Conservation (phyloP, 805 yeast genomes). For the Suhomyces faveliae region DNA sequence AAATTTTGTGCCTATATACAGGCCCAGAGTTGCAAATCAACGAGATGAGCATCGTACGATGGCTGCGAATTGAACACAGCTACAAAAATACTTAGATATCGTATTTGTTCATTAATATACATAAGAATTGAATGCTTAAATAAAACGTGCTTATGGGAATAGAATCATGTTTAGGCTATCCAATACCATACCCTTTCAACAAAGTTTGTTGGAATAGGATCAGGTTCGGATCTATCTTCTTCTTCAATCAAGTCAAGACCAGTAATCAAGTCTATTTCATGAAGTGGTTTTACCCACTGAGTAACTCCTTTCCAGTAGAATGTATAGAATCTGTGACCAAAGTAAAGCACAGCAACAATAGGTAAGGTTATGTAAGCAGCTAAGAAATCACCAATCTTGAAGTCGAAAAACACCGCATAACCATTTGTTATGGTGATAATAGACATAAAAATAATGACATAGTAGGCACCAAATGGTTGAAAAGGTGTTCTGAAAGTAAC, state of each 20-base stretch:
- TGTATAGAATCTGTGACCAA: constrained; percentile 55
- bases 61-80: neutral
- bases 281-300: constrained; percentile 48
- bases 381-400: constrained; percentile 56
- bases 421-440: constrained; percentile 71
- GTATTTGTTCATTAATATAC: neutral
- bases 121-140: neutral
- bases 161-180: constrained; percentile 40
- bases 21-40: neutral
- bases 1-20: neutral
- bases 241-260: constrained; percentile 63
- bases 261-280: constrained; percentile 57
- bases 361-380: constrained; percentile 75
- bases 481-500: constrained; percentile 55
- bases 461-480: constrained; percentile 60
- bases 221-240: constrained; percentile 41
- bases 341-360: constrained; percentile 49
- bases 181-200: constrained; percentile 49
- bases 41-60: neutral
- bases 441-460: constrained; percentile 47
- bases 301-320: constrained; percentile 24
- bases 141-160: no score
- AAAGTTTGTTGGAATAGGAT: constrained; percentile 39
- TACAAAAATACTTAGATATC: neutral
- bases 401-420: constrained; percentile 62